These are phyloP conservation scores for Naganishia liquefaciens DNA, from an alignment of 1,284 basidiomycete species.

Conservation along the genomic window DNA sequence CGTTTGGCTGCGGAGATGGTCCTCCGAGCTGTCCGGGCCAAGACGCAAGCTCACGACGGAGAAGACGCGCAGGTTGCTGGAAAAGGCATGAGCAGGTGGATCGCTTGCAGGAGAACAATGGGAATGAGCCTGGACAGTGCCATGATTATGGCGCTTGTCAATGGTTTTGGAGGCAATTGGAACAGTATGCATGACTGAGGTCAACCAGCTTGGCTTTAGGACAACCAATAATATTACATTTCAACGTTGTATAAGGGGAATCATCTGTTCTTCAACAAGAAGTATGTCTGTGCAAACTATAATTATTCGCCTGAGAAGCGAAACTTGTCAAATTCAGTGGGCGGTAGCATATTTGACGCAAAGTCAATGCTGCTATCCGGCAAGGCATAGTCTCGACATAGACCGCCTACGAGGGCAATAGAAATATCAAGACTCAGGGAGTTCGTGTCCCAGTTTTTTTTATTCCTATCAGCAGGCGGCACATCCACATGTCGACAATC, in stretches of 20 bases:
- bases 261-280: slow-evolving; percentile 22
- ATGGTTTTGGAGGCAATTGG: slow-evolving; percentile 50
- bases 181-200: slow-evolving; percentile 35
- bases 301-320: background rate
- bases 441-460: too few species aligned
- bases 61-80: slow-evolving; percentile 29
- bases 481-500: too few species aligned
- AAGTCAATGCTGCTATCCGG: too few species aligned
- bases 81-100: slow-evolving; percentile 36
- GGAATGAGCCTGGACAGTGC: slow-evolving; percentile 49
- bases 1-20: slow-evolving; percentile 54
- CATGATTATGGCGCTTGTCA: slow-evolving; percentile 47
- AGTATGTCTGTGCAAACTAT: slow-evolving; percentile 6
- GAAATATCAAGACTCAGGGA: too few species aligned
- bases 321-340: too few species aligned
- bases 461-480: too few species aligned
- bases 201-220: background rate
- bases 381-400: too few species aligned
- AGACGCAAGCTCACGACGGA: slow-evolving; percentile 38
- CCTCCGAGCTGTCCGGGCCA: slow-evolving; percentile 44
- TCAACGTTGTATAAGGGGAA: slow-evolving; percentile 28
- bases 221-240: background rate
- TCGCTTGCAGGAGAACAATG: slow-evolving; percentile 49
- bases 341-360: too few species aligned
- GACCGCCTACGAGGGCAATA: too few species aligned